Conservation (phyloP, 129 eudicot species). For the Kitagawia praeruptora region DNA sequence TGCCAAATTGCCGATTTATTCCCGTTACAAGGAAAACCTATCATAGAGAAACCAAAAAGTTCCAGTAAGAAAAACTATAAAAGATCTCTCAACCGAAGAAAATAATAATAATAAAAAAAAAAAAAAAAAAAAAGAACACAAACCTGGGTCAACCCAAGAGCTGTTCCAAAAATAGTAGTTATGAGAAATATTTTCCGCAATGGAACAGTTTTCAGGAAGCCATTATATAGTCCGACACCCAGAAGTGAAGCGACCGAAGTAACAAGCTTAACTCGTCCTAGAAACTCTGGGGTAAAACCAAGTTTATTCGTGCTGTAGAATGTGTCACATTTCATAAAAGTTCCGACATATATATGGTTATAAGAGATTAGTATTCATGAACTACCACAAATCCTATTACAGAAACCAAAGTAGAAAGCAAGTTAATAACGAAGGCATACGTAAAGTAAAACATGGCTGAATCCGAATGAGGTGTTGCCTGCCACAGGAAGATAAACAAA, state of each 20-base stretch:
- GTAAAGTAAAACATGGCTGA: conserved; percentile 98
- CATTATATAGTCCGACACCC: conserved; percentile 94
- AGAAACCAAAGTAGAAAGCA: not conserved
- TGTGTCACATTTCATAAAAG: not conserved
- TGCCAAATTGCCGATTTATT: conserved; percentile 72
- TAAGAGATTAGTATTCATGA: not conserved
- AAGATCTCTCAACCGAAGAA: not conserved
- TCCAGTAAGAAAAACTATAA: not conserved
- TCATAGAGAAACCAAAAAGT: conserved; percentile 1
- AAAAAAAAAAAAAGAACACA: conserved; percentile 3
- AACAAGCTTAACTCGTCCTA: conserved; percentile 93
- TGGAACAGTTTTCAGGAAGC: conserved; percentile 71
- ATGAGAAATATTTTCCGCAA: conserved; percentile 65
- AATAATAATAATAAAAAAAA: not conserved
- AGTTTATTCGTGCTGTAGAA: conserved; percentile 78
- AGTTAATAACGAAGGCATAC: conserved; percentile 24
- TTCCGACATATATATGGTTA: conserved; percentile 5
- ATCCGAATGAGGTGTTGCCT: conserved; percentile 97
- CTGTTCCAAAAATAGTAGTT: conserved; percentile 73
- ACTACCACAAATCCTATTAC: not conserved
- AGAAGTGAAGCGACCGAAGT: conserved; percentile 87
- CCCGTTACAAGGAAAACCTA: conserved; percentile 94
- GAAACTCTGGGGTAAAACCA: conserved; percentile 89
- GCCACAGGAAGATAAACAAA: conserved; percentile 89
- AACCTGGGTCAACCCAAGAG: conserved; percentile 92